phyloP scores from a whole-genome alignment of 1,139 yeast genomes.

The Sporopachydermia cereana region DNA sequence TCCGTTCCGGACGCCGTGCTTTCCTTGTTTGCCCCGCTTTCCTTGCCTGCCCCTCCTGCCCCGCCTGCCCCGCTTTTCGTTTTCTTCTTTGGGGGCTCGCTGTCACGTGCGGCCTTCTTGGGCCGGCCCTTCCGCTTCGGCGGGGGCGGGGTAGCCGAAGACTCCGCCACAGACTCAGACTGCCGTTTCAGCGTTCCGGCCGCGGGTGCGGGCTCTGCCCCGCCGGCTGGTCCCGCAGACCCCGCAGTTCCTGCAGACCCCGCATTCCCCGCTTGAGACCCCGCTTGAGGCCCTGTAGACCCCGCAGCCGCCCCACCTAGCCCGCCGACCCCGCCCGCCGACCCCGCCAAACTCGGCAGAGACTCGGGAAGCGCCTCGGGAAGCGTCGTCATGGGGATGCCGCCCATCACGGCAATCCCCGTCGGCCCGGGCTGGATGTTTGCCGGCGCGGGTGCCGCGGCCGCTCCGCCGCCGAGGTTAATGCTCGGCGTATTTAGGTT shows the following conservation, averaged over 20 bases:
- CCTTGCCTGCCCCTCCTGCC: conserved; percentile 7
- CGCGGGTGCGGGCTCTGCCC: conserved; percentile 17
- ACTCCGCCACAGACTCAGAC: not conserved
- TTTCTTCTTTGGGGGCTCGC: not conserved
- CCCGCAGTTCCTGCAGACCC: conserved; percentile 7
- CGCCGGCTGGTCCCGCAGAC: conserved; percentile 11
- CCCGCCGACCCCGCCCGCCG: not conserved
- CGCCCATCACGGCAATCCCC: conserved; percentile 5
- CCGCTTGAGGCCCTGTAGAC: not conserved
- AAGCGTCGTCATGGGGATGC: conserved; percentile 1
- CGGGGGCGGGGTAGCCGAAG: not conserved
- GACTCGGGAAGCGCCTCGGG: not conserved
- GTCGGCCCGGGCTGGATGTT: not conserved
- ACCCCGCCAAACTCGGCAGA: not conserved
- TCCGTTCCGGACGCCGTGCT: not conserved
- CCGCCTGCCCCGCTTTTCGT: conserved; percentile 7
- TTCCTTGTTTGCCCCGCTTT: conserved; percentile 7
- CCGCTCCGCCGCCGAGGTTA: not conserved
- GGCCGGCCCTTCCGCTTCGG: not conserved
- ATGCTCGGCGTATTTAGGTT: conserved; percentile 1
- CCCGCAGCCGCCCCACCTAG: not conserved
- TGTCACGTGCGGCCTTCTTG: not conserved
- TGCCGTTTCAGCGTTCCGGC: not conserved
- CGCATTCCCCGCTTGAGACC: conserved; percentile 7
- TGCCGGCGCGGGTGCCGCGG: not conserved